A percentile compares a stretch with the other conserved stretches of the same genome.
These are phyloP conservation scores for Tolypocladium pustulatum DNA, from an alignment of 2,329 filamentous ascomycete genomes.

Conservation along the genomic window DNA sequence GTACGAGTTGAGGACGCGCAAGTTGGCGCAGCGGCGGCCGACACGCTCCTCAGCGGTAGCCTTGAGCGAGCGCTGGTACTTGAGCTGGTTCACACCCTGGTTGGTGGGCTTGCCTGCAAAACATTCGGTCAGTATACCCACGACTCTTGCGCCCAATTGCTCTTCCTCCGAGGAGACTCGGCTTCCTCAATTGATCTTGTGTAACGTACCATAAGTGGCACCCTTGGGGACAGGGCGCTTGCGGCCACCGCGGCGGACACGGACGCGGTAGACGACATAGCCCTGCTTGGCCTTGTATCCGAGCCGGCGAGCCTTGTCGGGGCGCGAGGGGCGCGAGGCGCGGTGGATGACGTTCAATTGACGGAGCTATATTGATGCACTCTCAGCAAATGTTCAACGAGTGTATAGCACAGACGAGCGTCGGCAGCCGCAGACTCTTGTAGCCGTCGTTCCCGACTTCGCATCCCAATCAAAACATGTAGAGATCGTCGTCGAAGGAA, in stretches of 20 bases:
- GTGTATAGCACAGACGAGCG: slow-evolving; percentile 65
- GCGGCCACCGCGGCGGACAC: slow-evolving; percentile 96
- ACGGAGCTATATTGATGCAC: slow-evolving; percentile 99
- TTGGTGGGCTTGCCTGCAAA: slow-evolving; percentile 95
- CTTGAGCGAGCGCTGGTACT: slow-evolving; percentile 99
- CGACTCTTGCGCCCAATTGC: neutral
- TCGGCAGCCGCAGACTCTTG: neutral
- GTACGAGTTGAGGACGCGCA: slow-evolving; percentile 99
- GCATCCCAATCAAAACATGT: neutral
- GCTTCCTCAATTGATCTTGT: neutral
- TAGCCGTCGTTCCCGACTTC: neutral
- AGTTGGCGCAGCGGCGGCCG: slow-evolving; percentile 95
- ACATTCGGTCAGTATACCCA: slow-evolving; percentile 8
- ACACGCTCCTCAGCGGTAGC: slow-evolving; percentile 99
- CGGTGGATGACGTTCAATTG: slow-evolving; percentile 99
- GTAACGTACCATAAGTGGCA: slow-evolving; percentile 87
- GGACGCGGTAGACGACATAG: slow-evolving; percentile 99
- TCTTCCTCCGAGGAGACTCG: neutral
- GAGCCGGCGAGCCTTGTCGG: slow-evolving; percentile 99
- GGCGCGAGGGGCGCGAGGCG: slow-evolving; percentile 93
- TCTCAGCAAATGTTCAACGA: slow-evolving; percentile 99
- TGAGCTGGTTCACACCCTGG: slow-evolving; percentile 99
- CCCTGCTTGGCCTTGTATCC: slow-evolving; percentile 99
- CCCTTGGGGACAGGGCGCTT: slow-evolving; percentile 95
- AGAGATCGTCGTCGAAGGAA: slow-evolving; percentile 1